Base-by-base conservation (phyloP, 2,329 filamentous ascomycete genomes). In the Nemania bipapillata region DNA sequence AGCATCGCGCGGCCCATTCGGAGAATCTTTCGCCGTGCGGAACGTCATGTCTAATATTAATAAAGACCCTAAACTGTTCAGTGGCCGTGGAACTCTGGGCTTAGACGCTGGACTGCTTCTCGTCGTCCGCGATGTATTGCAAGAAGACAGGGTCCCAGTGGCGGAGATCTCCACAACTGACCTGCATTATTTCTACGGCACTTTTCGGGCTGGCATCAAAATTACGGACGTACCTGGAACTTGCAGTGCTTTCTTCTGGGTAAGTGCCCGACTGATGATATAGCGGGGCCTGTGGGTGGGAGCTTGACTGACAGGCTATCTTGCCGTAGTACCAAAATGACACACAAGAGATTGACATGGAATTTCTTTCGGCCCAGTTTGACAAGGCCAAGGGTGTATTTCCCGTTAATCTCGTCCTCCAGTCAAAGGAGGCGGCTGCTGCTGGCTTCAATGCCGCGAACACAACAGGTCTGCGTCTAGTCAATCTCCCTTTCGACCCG, bases 211-310 rank as follows among this genome's bases (percentile, higher is more conserved):
- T 2, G 86, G 86, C 40, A 90, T 93, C 82, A 91, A 88, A 79
- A 78, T 91, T 64, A 88, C 89, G 0, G 80, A 80, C 45, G 81
- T 86, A 6, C 80, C 83, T 1, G 91, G 91, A 28, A 94, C 92
- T 1, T 94, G 92, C 77, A 89, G 87, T 32, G 91, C 91, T 6
- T 94, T 94, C 80, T 94, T 94, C 80, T 95, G 91, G 89, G 90
- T 92, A 76, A 74, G 82, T 75, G 35, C 35, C 32, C 20, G 8
- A n/a, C 35, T 17, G 6, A 11, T 9, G 17, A 2, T 20, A 47
- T 49, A 17, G 54, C 22, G 22, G 37, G 35, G 37, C n/a, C 6
- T 32, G 15, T 24, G 40, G 49, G 24, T 30, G 35, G n/a, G 45
- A 15, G 37, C 32, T 15, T 56, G 30, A 26, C 63, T 70, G 54